Base-by-base conservation (phyloP, 2,329 filamentous ascomycete genomes). In the Penicillium sp. region DNA sequence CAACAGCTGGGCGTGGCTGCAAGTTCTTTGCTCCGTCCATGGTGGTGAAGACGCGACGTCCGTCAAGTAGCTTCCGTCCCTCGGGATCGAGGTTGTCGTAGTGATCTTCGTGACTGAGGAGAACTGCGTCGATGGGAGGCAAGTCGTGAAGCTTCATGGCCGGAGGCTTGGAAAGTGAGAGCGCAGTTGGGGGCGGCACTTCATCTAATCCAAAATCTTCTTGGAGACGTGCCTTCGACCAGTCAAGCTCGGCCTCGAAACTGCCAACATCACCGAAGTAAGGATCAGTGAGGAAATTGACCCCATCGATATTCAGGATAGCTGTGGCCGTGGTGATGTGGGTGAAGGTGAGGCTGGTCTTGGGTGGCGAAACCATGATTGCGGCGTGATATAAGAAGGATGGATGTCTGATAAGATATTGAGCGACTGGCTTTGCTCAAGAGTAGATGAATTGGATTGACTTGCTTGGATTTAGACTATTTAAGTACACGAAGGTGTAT, bases 291-390 rank as follows among this genome's bases (percentile, higher is more conserved):
- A 80, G 63, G 34, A 80, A 67, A 16, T 67, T 77, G 53, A 77
- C 52, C 18, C 71, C 73, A 48, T 75, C 65, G 38, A 80, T 71
- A 3, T 76, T 63, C 9, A 81, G 55, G 48, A 81, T 73, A 22
- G 78, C 76, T 0, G 78, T 80, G 3, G 79, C 79, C 1, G 79
- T 81, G 7, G 73, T 75, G 51, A 82, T 75, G 54, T 77, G 72
- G 29, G 77, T 80, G 47, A 81, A 68, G 5, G 49, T 71, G 36
- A 77, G 49, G 43, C 34, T 36, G 34, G 34, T 14, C n/a, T 36
- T 36, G 13, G 34, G 6, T 16, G 14, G n/a, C 7, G 34, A 36
- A 6, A 13, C n/a, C 34, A 36, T 36, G 34, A 36, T 16, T 36
- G 34, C 34, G 14, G n/a, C n/a, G 13, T 6, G 6, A 36, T 32